Conservation (phyloP, 495 filamentous ascomycete genomes). For the Podospora comata region DNA sequence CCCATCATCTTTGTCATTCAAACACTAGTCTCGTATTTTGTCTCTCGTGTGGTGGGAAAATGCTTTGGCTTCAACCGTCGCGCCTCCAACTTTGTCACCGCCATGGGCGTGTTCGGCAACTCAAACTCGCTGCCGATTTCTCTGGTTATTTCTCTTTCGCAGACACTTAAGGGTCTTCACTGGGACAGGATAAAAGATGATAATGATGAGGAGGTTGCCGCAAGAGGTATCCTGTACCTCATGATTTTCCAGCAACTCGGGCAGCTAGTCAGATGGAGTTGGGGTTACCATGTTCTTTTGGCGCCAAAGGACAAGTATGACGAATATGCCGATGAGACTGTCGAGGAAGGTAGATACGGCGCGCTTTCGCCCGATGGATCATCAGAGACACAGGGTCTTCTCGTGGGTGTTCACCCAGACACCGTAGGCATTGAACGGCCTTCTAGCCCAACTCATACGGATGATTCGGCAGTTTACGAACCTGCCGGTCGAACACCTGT, state of each 20-base stretch:
- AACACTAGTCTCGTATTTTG: conserved; percentile 76
- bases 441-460: conserved; percentile 29
- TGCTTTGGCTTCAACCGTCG: conserved; percentile 77
- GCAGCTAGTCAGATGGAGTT: conserved; percentile 93
- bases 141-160: conserved; percentile 86
- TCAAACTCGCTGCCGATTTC: conserved; percentile 98
- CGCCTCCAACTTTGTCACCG: conserved; percentile 86
- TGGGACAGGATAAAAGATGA: conserved; percentile 89
- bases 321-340: conserved; percentile 52
- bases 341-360: conserved; percentile 69
- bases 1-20: conserved; percentile 89
- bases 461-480: conserved; percentile 43
- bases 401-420: conserved; percentile 32
- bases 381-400: conserved; percentile 27
- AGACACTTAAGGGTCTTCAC: conserved; percentile 86
- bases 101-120: conserved; percentile 98
- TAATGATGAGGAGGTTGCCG: conserved; percentile 91
- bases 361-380: conserved; percentile 21
- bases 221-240: conserved; percentile 90
- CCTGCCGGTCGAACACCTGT: conserved; percentile 49
- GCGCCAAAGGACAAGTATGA: conserved; percentile 72
- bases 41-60: conserved; percentile 65
- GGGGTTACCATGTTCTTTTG: conserved; percentile 91
- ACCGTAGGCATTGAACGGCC: conserved; percentile 25
- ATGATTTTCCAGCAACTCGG: conserved; percentile 97